These are phyloP conservation scores for Neurospora africana DNA, from an alignment of 495 filamentous ascomycete genomes.

Conservation along the genomic window DNA sequence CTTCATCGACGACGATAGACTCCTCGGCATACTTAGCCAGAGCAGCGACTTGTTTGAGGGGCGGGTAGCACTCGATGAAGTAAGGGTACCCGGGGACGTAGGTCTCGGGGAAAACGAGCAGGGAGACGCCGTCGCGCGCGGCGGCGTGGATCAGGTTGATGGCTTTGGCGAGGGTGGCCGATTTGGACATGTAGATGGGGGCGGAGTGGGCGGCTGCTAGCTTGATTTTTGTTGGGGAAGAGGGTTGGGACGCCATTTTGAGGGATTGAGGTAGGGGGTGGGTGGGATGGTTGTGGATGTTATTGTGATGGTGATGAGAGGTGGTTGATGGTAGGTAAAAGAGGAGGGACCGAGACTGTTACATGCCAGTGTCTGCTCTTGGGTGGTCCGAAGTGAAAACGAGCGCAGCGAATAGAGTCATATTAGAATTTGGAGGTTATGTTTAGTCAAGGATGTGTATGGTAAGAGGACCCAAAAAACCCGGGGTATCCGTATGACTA, in stretches of 20 bases:
- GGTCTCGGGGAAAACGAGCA: conserved; percentile 27
- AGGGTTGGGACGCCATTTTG: conserved; percentile 2
- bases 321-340: not conserved
- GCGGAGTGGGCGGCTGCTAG: conserved; percentile 24
- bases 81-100: conserved; percentile 29
- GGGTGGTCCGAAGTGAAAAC: not conserved
- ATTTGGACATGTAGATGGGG: conserved; percentile 28
- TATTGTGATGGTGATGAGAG: not conserved
- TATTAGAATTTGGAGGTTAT: not conserved
- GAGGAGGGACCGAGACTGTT: not conserved
- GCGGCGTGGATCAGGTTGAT: conserved; percentile 19
- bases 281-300: not conserved
- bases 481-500: not conserved
- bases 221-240: conserved; percentile 18
- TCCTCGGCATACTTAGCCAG: conserved; percentile 23
- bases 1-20: conserved; percentile 23
- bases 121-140: conserved; percentile 15
- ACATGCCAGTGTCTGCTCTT: not conserved
- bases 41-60: conserved; percentile 16
- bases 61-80: conserved; percentile 24
- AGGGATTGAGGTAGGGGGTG: not conserved
- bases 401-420: not conserved
- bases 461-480: not conserved
- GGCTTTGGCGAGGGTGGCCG: conserved; percentile 21
- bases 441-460: not conserved